Evolutionary conservation across 352 stramenopile genomes (phyloP), one percentile per base, ranked within the genome.

Genomic region (Blastocystis sp.): DNA sequence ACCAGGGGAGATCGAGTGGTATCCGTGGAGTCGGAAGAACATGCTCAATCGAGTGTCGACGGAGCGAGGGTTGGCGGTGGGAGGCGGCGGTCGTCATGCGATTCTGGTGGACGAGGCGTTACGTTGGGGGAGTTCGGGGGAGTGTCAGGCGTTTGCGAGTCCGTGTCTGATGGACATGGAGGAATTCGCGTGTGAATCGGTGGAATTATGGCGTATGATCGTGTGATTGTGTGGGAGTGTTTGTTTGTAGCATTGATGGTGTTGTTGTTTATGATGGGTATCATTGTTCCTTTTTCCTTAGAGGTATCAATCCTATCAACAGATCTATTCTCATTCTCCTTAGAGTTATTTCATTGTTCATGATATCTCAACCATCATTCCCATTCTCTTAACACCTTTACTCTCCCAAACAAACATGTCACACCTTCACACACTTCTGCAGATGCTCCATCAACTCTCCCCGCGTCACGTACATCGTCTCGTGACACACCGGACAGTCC

Each of bases 341-440:
- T n/a, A n/a, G n/a, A n/a, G n/a, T n/a, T n/a, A n/a, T n/a, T n/a
- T n/a, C n/a, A n/a, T n/a, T n/a, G n/a, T n/a, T n/a, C n/a, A n/a
- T n/a, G n/a, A n/a, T 59, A 14, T 59, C 51, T 14, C 51, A 59
- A 59, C n/a, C 51, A 59, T 59, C 7, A 16, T 59, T 32, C 32
- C 51, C 18, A 59, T n/a, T n/a, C n/a, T n/a, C n/a, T n/a, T n/a
- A n/a, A n/a, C n/a, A n/a, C n/a, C n/a, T n/a, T n/a, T n/a, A n/a
- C n/a, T n/a, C n/a, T n/a, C n/a, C n/a, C n/a, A n/a, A n/a, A n/a
- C n/a, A n/a, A n/a, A n/a, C n/a, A n/a, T n/a, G n/a, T n/a, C n/a
- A n/a, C n/a, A n/a, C n/a, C n/a, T 73, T 73, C 61, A 81, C 69
- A 81, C 69, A 81, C 14, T 36, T 51, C 29, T 64, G 61, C 36